phyloP scores from a whole-genome alignment of 2,329 filamentous ascomycete genomes.

The Colletotrichum sp. region DNA sequence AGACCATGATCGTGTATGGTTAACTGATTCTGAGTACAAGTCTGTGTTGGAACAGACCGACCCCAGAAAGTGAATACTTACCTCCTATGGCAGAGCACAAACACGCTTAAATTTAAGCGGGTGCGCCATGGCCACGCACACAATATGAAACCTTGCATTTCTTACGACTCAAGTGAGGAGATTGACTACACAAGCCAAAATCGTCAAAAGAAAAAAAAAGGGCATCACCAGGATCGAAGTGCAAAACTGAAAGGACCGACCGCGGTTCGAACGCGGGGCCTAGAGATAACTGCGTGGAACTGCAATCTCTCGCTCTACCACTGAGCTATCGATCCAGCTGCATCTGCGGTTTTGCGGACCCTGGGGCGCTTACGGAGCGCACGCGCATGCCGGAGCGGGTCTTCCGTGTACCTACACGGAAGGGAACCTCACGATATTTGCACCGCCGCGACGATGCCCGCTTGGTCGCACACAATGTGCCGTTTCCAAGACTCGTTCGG shows the following conservation, averaged over 20 bases:
- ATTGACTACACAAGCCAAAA: neutral
- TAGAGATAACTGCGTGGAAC: conserved; percentile 13
- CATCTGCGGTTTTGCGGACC: too few species aligned
- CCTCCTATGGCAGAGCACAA: neutral
- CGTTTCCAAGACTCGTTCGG: neutral
- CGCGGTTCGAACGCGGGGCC: conserved; percentile 21
- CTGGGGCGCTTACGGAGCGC: neutral
- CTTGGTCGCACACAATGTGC: neutral
- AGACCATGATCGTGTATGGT: neutral
- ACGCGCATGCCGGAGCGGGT: neutral
- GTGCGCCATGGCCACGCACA: neutral
- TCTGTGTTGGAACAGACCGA: neutral
- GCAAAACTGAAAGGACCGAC: conserved; percentile 7
- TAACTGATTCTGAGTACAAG: neutral
- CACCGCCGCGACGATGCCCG: neutral
- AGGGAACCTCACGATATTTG: neutral
- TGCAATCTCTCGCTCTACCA: conserved; percentile 20
- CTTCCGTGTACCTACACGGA: neutral
- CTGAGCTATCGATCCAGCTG: conserved; percentile 5
- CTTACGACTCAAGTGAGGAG: neutral
- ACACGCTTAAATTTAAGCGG: neutral
- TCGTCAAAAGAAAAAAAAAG: neutral
- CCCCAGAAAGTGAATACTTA: neutral
- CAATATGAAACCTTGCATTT: neutral
- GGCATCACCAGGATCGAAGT: neutral